Conservation (phyloP, 495 filamentous ascomycete genomes). For the Annulohypoxylon stygium region DNA sequence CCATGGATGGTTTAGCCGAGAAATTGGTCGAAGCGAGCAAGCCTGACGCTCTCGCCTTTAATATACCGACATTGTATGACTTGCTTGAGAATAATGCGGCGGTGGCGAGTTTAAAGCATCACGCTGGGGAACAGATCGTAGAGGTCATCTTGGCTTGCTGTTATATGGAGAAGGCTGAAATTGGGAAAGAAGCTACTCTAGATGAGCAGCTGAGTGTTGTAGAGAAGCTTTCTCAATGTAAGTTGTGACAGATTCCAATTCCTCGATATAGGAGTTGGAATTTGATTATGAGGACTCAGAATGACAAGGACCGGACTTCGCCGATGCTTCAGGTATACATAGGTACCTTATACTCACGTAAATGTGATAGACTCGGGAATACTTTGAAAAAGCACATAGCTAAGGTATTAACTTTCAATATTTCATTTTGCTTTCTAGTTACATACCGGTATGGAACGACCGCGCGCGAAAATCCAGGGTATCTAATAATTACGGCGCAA, state of each 20-base stretch:
- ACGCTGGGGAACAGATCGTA: background rate
- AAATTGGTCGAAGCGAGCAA: background rate
- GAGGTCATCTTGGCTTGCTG: background rate
- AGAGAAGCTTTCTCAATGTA: background rate
- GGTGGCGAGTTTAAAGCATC: background rate
- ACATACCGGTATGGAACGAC: slow-evolving; percentile 23
- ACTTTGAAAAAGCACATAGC: background rate
- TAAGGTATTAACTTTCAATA: background rate
- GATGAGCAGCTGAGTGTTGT: background rate
- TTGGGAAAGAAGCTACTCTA: background rate
- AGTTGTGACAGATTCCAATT: background rate
- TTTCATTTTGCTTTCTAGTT: slow-evolving; percentile 10
- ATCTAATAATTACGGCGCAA: slow-evolving; percentile 51
- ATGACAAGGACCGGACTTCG: too few relatives aligned
- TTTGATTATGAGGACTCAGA: too few relatives aligned
- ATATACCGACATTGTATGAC: background rate
- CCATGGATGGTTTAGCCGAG: background rate
- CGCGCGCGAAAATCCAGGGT: slow-evolving; percentile 47
- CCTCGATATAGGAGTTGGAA: too few relatives aligned
- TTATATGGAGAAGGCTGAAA: background rate
- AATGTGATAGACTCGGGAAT: background rate
- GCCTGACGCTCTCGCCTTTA: background rate
- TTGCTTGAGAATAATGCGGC: background rate
- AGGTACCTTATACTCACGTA: too few relatives aligned
- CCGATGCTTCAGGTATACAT: too few relatives aligned